These are phyloP conservation scores for Picocystis salinarum DNA, from an alignment of 139 green algal genomes.

Conservation along the genomic window DNA sequence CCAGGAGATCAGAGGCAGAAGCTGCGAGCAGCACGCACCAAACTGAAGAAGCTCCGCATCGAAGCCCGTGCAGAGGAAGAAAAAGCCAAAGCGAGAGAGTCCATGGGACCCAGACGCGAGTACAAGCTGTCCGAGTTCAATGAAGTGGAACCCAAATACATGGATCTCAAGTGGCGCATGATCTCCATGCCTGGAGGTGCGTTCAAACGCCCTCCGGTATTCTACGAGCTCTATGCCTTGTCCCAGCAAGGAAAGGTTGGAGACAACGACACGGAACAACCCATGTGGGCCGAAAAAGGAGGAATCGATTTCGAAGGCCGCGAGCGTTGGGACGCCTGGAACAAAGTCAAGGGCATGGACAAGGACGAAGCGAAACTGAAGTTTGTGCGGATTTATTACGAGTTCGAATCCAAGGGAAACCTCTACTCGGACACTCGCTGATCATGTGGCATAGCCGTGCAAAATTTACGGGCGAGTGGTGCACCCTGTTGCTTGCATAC, in stretches of 20 bases:
- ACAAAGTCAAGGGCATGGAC: conserved; percentile 44
- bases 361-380: conserved; percentile 37
- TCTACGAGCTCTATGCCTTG: conserved; percentile 49
- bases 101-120: background rate
- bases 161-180: conserved; percentile 76
- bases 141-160: too few species aligned
- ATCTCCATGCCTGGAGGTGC: conserved; percentile 68
- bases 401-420: too few species aligned
- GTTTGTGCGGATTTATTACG: conserved; percentile 43
- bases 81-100: conserved; percentile 13
- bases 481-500: too few species aligned
- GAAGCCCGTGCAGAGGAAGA: conserved; percentile 5
- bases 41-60: conserved; percentile 33
- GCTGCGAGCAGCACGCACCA: conserved; percentile 49
- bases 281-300: conserved; percentile 80
- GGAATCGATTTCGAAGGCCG: conserved; percentile 81
- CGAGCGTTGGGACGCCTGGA: conserved; percentile 68
- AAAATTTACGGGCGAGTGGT: too few species aligned
- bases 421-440: too few species aligned
- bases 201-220: conserved; percentile 63
- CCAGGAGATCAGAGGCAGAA: conserved; percentile 62
- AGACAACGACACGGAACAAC: conserved; percentile 58
- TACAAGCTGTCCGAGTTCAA: conserved; percentile 18
- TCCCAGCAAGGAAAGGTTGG: conserved; percentile 37
- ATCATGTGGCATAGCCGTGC: too few species aligned